These are phyloP conservation scores for Eucalyptus victrix DNA, from an alignment of 345 rosid species.

Conservation along the genomic window DNA sequence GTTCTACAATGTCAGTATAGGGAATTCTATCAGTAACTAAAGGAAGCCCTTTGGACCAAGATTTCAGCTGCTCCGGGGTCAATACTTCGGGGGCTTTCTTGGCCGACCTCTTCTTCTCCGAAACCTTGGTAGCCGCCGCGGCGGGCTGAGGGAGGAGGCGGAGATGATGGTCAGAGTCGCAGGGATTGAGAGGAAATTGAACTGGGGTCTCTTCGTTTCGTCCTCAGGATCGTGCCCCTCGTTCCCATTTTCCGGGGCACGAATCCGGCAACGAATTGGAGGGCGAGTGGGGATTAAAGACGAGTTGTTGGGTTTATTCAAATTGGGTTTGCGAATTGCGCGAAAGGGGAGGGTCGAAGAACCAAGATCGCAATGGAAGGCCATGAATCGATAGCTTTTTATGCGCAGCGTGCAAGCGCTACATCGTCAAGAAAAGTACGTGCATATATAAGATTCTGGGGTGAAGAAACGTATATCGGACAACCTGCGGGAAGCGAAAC, in stretches of 20 bases:
- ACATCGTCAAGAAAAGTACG: neutral
- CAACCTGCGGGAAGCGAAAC: neutral
- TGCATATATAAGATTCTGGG: neutral
- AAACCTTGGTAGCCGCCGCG: constrained; percentile 22
- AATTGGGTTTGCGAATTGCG: neutral
- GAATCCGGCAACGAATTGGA: constrained; percentile 24
- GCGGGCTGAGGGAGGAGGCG: constrained; percentile 41
- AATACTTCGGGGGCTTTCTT: constrained; percentile 49
- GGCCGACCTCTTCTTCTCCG: constrained; percentile 34
- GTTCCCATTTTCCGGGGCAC: neutral
- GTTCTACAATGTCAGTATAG: constrained; percentile 52
- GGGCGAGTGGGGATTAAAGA: neutral
- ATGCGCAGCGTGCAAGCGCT: neutral
- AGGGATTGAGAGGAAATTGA: constrained; percentile 47
- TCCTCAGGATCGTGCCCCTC: neutral
- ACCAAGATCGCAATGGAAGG: neutral
- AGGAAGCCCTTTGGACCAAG: constrained; percentile 68
- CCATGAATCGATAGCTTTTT: neutral
- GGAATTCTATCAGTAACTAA: constrained; percentile 54
- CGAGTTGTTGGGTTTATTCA: neutral
- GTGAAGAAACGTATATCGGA: neutral
- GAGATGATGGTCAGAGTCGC: constrained; percentile 60
- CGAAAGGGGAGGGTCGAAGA: neutral
- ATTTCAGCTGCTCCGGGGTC: constrained; percentile 63
- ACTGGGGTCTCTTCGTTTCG: constrained; percentile 8